Evolutionary conservation across 805 yeast species (phyloP), one percentile per base, ranked within the genome.

Genomic region (Jamesozyma gamospora): DNA sequence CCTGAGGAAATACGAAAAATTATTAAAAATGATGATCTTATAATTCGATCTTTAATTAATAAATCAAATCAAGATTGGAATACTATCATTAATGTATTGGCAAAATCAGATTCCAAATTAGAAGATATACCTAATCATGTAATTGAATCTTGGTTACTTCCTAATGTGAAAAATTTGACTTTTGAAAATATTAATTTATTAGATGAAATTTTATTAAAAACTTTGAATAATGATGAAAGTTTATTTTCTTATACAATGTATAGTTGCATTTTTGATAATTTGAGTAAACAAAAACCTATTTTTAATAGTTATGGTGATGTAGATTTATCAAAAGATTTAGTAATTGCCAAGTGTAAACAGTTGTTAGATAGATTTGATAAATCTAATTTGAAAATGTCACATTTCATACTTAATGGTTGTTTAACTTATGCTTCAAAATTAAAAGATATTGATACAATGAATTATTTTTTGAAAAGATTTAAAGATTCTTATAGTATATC

Each of bases 31-130:
- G 52, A 57, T 34, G 39, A 45, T 3, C 34, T 58, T 4, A 41
- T 60, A 19, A 30, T 49, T 1, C 45, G 40, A 26, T 41, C 53
- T 12, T 42, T 60, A 24, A 35, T 45, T 9, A 53, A 57, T 37
- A 47, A 40, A 25, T 41, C 45, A 3, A 43, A 41, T n/a, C 46
- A 47, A 32, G 41, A 58, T 37, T 60, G 61, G 58, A 52, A 58
- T 35, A 43, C 46, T 2, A 48, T 60, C 14, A 38, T 60, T 18
- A 43, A 46, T 2, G 45, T 29, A 26, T 34, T 58, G 19, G 46
- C 41, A 34, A n/a, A 29, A 2, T 36, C 49, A 17, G 43, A 41
- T 14, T 32, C 42, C 11, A 43, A 39, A 27, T 37, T 60, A 3
- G 32, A 35, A 19, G 48, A 44, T 13, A 33, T 52, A 3, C 17